Conservation (phyloP, 306 rosid species). For the Gastrolobium bilobum region DNA sequence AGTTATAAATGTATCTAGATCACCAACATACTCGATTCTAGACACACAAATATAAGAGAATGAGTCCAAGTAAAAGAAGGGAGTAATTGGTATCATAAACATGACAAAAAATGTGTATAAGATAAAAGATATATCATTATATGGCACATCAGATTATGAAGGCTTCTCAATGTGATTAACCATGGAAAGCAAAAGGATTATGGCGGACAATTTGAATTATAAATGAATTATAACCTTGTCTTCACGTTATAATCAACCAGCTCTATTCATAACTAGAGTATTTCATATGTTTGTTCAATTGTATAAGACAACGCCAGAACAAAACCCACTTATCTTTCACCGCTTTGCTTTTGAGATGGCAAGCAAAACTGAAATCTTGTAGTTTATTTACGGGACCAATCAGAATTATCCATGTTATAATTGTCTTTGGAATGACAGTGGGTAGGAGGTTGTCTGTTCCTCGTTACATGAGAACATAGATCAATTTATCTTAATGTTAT, state of each 20-base stretch:
- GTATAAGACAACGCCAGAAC: conserved; percentile 33
- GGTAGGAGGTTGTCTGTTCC: conserved; percentile 5
- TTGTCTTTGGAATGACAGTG: conserved; percentile 27
- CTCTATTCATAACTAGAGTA: conserved; percentile 19
- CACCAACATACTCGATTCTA: conserved; percentile 29
- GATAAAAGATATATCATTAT: conserved; percentile 21
- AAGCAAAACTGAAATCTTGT: conserved; percentile 35
- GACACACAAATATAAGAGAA: conserved; percentile 12
- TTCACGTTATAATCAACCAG: conserved; percentile 44
- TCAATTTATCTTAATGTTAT: conserved; percentile 9
- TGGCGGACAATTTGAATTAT: conserved; percentile 30
- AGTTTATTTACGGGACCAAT: conserved; percentile 3
- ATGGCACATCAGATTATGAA: conserved; percentile 9
- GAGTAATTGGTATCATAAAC: conserved; percentile 33
- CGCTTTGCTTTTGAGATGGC: conserved; percentile 23
- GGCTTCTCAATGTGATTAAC: conserved; percentile 38
- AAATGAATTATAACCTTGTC: conserved; percentile 40
- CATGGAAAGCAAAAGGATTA: conserved; percentile 36
- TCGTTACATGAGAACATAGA: conserved; percentile 10
- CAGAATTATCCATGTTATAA: conserved; percentile 35
- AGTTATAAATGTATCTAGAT: conserved; percentile 34
- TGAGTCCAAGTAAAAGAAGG: conserved; percentile 1
- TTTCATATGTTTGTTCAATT: conserved; percentile 9
- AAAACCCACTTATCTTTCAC: conserved; percentile 41
- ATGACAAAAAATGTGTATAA: background rate